Conservation (phyloP, 1,284 basidiomycete species). For the Moesziomyces sp. region DNA sequence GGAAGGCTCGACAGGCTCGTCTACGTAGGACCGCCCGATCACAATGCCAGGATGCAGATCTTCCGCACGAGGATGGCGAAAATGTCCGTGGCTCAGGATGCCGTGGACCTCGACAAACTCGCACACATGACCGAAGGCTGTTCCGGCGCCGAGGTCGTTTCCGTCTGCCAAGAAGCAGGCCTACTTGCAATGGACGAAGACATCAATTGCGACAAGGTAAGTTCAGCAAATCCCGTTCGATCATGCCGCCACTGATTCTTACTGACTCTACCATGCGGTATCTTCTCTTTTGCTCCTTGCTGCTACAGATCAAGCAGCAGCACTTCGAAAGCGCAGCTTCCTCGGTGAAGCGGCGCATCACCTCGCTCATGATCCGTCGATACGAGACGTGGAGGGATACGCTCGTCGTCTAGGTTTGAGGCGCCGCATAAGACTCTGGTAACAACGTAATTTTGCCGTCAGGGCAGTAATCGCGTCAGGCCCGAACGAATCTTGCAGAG, state of each 20-base stretch:
- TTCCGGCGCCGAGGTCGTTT: slow-evolving; percentile 92
- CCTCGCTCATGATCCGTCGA: slow-evolving; percentile 74
- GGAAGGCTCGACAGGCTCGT: slow-evolving; percentile 94
- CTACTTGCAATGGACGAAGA: slow-evolving; percentile 87
- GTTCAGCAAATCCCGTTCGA: slow-evolving; percentile 55
- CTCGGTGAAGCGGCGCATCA: slow-evolving; percentile 83
- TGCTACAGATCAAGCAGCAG: slow-evolving; percentile 76
- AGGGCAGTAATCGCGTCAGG: background rate
- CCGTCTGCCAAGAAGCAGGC: slow-evolving; percentile 96
- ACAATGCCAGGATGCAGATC: slow-evolving; percentile 82
- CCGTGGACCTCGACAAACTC: slow-evolving; percentile 77
- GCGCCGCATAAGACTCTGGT: too few relatives aligned
- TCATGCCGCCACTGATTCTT: background rate
- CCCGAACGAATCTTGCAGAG: too few relatives aligned
- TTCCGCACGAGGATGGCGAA: slow-evolving; percentile 78
- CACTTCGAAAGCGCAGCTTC: slow-evolving; percentile 83
- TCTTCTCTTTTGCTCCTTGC: background rate
- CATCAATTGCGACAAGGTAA: slow-evolving; percentile 79
- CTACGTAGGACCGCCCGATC: slow-evolving; percentile 91
- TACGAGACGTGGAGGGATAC: slow-evolving; percentile 57
- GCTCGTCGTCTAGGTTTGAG: slow-evolving; percentile 22
- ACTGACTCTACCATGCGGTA: background rate
- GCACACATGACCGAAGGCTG: slow-evolving; percentile 83
- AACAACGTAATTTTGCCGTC: too few relatives aligned
- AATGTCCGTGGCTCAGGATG: slow-evolving; percentile 80